Evolutionary conservation across 306 rosid species (phyloP).

Genomic region (Quercus berberidifolia): DNA sequence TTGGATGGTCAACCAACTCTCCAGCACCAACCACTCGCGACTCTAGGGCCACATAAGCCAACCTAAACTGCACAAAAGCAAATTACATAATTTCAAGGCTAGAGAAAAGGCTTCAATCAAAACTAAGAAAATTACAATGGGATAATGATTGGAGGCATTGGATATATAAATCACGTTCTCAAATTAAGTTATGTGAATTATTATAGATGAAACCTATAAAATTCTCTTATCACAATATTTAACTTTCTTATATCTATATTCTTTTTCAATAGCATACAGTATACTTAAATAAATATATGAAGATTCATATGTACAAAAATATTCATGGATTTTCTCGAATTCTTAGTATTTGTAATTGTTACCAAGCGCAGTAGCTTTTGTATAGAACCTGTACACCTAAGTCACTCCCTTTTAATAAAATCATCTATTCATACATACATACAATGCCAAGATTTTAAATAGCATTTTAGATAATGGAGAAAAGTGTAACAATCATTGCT

Average conservation of each 20-base stretch:
- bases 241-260: background rate
- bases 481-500: background rate
- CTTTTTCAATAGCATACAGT: background rate
- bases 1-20: conserved; percentile 76
- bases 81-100: background rate
- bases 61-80: conserved; percentile 59
- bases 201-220: background rate
- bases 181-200: background rate
- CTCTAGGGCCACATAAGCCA: conserved; percentile 90
- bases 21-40: conserved; percentile 88
- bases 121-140: background rate
- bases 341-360: too few relatives aligned
- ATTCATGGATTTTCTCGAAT: too few relatives aligned
- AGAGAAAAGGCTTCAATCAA: conserved; percentile 8
- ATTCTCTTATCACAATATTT: background rate
- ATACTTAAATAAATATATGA: background rate
- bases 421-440: background rate
- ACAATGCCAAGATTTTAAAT: background rate
- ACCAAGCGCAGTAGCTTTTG: too few relatives aligned
- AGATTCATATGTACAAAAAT: background rate
- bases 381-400: too few relatives aligned
- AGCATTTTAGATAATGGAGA: background rate
- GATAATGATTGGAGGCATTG: background rate
- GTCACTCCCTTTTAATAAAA: too few relatives aligned
- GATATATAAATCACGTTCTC: background rate